A percentile compares a stretch with the other conserved stretches of the same genome.
Conservation (phyloP, 116 monocot genomes). For the Iris pallida region DNA sequence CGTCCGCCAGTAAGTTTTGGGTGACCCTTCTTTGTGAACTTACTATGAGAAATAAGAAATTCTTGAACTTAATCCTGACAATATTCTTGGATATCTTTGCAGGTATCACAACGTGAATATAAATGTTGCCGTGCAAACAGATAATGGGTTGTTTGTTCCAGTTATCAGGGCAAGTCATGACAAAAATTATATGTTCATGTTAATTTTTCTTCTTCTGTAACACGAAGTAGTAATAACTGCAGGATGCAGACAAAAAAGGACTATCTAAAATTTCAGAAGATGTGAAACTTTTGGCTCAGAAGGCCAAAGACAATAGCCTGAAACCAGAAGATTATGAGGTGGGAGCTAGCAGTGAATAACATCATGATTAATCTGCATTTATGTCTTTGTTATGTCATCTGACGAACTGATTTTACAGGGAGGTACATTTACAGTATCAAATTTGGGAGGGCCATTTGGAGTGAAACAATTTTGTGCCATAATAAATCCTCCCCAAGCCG, state of each 20-base stretch:
- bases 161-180: constrained; percentile 68
- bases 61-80: background rate
- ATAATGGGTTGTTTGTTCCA: constrained; percentile 89
- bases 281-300: constrained; percentile 76
- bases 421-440: constrained; percentile 92
- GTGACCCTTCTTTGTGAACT: background rate
- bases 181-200: background rate
- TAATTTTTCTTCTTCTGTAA: background rate
- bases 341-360: background rate
- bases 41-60: background rate
- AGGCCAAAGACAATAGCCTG: constrained; percentile 76
- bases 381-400: background rate
- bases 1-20: constrained; percentile 76
- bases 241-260: constrained; percentile 99
- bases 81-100: constrained; percentile 9
- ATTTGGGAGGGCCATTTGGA: constrained; percentile 91
- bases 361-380: background rate
- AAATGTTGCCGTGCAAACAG: constrained; percentile 96
- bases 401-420: constrained; percentile 45
- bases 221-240: constrained; percentile 6
- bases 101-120: constrained; percentile 91
- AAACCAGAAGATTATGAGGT: constrained; percentile 96
- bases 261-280: constrained; percentile 73
- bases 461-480: constrained; percentile 95
- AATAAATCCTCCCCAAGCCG: constrained; percentile 94